Percentiles rank a stretch among this genome's conserved stretches.
These are phyloP conservation scores for Oryza meyeriana DNA, from an alignment of 176 grass and related monocot species.

Conservation along the genomic window DNA sequence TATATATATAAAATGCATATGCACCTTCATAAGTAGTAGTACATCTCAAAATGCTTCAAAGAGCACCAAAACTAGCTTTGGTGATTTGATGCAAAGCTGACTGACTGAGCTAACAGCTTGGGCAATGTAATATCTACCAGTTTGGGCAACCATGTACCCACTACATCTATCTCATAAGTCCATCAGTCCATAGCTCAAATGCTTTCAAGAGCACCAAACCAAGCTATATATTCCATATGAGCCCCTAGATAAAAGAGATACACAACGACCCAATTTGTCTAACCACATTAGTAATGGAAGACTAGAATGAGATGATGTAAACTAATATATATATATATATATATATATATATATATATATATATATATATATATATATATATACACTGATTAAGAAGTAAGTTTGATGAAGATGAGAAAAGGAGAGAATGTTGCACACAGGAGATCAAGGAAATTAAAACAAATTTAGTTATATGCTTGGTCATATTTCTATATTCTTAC, in stretches of 20 bases:
- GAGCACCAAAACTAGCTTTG: no score
- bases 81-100: constrained; percentile 39
- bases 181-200: neutral
- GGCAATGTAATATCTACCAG: constrained; percentile 27
- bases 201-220: neutral
- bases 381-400: no score
- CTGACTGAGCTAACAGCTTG: constrained; percentile 32
- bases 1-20: no score
- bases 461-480: neutral
- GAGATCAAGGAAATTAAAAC: neutral
- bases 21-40: no score
- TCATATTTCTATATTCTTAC: neutral
- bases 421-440: neutral
- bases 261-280: neutral
- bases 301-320: neutral
- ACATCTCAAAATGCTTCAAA: no score
- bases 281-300: neutral
- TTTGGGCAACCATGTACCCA: neutral
- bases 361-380: no score
- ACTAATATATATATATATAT: neutral
- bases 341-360: no score
- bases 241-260: neutral
- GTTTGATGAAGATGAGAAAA: neutral
- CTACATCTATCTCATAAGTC: neutral
- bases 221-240: neutral